Conservation (phyloP, 768 basidiomycete genomes). For the Tubosaeta sp. region DNA sequence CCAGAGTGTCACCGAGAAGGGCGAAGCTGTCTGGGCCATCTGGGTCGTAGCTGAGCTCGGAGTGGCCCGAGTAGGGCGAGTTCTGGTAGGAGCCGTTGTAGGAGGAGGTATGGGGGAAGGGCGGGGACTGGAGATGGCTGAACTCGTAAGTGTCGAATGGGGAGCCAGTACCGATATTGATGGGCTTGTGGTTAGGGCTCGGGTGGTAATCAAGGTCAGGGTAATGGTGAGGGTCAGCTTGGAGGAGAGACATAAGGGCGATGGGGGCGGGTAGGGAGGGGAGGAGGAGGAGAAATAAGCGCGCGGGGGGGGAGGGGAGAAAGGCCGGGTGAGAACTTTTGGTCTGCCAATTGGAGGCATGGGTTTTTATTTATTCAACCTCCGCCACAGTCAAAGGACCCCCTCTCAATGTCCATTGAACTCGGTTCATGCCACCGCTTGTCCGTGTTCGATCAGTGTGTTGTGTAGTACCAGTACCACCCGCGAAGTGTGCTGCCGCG, state of each 20-base stretch:
- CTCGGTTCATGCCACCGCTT: not conserved
- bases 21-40: constrained; percentile 45
- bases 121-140: constrained; percentile 32
- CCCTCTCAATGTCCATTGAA: not conserved
- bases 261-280: constrained; percentile 1
- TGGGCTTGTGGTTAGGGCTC: constrained; percentile 28
- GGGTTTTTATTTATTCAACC: constrained; percentile 19
- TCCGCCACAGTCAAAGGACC: constrained; percentile 19
- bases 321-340: constrained; percentile 26
- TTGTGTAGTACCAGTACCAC: not conserved
- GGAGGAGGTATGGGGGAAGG: constrained; percentile 50
- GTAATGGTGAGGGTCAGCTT: constrained; percentile 18
- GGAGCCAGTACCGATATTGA: constrained; percentile 17
- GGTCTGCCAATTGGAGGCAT: constrained; percentile 12
- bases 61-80: constrained; percentile 64
- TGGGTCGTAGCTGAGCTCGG: constrained; percentile 56
- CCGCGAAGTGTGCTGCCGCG: not conserved
- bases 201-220: constrained; percentile 23
- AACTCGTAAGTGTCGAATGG: constrained; percentile 41
- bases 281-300: constrained; percentile 3
- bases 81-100: constrained; percentile 67
- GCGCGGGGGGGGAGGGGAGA: constrained; percentile 18
- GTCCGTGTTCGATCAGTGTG: not conserved
- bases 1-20: constrained; percentile 47
- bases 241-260: constrained; percentile 27